Evolutionary conservation across 169 alveolate genomes (phyloP), one percentile per base, ranked within the genome.

Genomic region (Miamiensis avidus): DNA sequence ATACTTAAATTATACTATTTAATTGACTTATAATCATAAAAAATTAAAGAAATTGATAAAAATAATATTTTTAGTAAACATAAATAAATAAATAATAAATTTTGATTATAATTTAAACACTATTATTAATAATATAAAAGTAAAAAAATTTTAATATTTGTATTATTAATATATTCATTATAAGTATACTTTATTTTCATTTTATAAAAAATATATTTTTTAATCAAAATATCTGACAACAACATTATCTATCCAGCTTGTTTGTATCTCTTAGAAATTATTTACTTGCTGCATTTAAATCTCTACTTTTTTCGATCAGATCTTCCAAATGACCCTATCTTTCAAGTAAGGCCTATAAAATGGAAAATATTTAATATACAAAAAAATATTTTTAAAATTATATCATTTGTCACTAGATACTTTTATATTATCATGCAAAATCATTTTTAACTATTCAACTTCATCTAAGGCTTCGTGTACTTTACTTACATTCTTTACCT

Each of bases 221-320:
- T 74, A n/a, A 74, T 69, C 49, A 72, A 82, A 82, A 82, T 20
- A 72, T 31, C 26, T 64, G 34, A 73, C 86, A 82, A 72, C 86
- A 82, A 34, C 82, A 74, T 49, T 74, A 73, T 34, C 75, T 82
- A 29, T 74, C 75, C 75, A 82, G 74, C 29, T 74, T 81, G 16
- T 82, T 82, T 28, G 87, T 74, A 6, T 82, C 33, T 74, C 74
- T 82, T 33, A 74, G 74, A n/a, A 82, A 82, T 75, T 33, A 28
- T 34, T 34, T 74, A 11, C 75, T 81, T 20, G 81, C 82, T 74
- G 87, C 87, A 0, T 73, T 74, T 74, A 82, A 82, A 82, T 74
- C 76, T 74, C 49, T 82, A 82, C 82, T 74, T 49, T 82, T 82
- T 1, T 78, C 87, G 4, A 82, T 74, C 29, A 74, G 74, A 15